Conservation (phyloP, 1,284 basidiomycete genomes). For the Irpex sp. region DNA sequence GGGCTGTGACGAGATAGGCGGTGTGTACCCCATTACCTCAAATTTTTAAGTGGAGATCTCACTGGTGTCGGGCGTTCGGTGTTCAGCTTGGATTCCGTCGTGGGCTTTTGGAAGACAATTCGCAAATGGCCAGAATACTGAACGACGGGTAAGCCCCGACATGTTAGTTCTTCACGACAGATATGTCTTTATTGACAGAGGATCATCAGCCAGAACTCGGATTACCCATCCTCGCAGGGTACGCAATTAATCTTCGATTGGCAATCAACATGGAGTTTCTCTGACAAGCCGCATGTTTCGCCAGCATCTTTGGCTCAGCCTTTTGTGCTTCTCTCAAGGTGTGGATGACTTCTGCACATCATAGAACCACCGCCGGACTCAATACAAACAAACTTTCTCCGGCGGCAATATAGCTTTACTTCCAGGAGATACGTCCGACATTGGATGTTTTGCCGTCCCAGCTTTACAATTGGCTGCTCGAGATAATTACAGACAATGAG, state of each 20-base stretch:
- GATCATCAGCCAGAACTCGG: constrained; percentile 33
- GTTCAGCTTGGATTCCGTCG: constrained; percentile 37
- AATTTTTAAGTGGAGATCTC: background rate
- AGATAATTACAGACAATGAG: constrained; percentile 32
- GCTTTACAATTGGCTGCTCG: constrained; percentile 31
- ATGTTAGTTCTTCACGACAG: background rate
- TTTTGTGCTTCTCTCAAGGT: constrained; percentile 40
- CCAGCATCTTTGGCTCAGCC: constrained; percentile 37
- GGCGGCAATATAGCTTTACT: constrained; percentile 28
- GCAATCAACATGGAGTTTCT: background rate
- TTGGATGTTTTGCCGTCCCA: constrained; percentile 31
- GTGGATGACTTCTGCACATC: constrained; percentile 3
- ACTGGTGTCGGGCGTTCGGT: background rate
- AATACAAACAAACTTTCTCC: background rate
- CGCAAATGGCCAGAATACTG: constrained; percentile 29
- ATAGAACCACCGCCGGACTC: background rate
- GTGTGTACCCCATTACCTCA: constrained; percentile 17
- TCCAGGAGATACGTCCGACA: constrained; percentile 35
- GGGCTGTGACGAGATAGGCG: constrained; percentile 39
- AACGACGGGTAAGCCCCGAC: constrained; percentile 25
- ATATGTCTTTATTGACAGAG: background rate
- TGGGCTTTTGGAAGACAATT: constrained; percentile 38
- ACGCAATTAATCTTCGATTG: constrained; percentile 7
- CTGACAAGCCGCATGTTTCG: background rate
- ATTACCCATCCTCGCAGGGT: constrained; percentile 36